These are phyloP conservation scores for Kappamyces sp. DNA, from an alignment of 192 early-diverging fungal species.

Conservation along the genomic window DNA sequence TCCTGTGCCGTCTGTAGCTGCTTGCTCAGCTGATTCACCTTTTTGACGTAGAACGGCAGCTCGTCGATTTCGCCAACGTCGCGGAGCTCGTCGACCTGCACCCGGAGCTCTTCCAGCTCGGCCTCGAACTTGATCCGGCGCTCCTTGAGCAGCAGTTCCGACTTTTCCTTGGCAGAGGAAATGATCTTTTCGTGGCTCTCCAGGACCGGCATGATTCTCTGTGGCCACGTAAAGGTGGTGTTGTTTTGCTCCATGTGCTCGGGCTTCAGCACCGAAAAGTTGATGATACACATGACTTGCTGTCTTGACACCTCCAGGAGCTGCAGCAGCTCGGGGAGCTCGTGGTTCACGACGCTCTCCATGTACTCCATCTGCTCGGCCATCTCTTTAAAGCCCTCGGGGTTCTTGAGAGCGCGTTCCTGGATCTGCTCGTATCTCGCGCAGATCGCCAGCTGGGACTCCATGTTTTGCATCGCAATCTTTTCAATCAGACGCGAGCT, in stretches of 20 bases:
- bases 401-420: slow-evolving; percentile 41
- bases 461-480: slow-evolving; percentile 42
- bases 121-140: slow-evolving; percentile 46
- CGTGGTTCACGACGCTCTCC: slow-evolving; percentile 34
- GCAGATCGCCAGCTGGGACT: slow-evolving; percentile 52
- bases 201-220: slow-evolving; percentile 45
- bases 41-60: slow-evolving; percentile 65
- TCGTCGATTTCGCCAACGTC: slow-evolving; percentile 62
- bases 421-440: slow-evolving; percentile 46
- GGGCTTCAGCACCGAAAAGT: slow-evolving; percentile 46
- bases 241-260: slow-evolving; percentile 58
- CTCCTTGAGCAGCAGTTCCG: slow-evolving; percentile 45
- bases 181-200: slow-evolving; percentile 52
- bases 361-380: slow-evolving; percentile 60
- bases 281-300: slow-evolving; percentile 49
- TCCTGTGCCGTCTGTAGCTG: slow-evolving; percentile 48
- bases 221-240: slow-evolving; percentile 57
- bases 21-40: slow-evolving; percentile 52
- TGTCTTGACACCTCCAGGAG: slow-evolving; percentile 49
- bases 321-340: slow-evolving; percentile 40
- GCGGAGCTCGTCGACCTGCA: slow-evolving; percentile 54
- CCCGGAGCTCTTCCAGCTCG: slow-evolving; percentile 51
- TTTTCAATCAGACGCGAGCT: slow-evolving; percentile 32
- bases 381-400: slow-evolving; percentile 62
- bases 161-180: slow-evolving; percentile 47